Percentiles rank a stretch among this genome's conserved stretches.
Conservation (phyloP, 176 grass and related monocot genomes). For the Zea luxurians region DNA sequence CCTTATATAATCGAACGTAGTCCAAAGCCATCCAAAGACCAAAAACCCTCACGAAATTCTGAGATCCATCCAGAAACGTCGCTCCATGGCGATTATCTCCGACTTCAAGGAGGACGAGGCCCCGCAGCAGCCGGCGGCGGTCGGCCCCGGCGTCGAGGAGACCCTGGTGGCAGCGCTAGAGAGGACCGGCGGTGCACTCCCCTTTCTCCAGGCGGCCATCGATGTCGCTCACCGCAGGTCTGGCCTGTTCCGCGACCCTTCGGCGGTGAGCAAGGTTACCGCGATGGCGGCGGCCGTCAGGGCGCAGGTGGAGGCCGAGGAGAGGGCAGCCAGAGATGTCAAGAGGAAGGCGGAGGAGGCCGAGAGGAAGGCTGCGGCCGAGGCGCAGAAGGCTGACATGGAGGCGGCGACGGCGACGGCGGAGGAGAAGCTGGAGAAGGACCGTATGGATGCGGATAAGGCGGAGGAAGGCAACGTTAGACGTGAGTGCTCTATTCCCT, state of each 20-base stretch:
- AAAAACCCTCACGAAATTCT: conserved; percentile 28
- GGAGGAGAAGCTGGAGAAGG: conserved; percentile 27
- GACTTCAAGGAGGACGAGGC: conserved; percentile 73
- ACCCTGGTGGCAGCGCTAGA: conserved; percentile 54
- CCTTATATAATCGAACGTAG: neutral
- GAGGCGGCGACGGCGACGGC: conserved; percentile 21
- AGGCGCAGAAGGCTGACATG: conserved; percentile 43
- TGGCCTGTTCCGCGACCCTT: conserved; percentile 65
- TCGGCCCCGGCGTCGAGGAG: conserved; percentile 44
- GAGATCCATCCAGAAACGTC: conserved; percentile 32
- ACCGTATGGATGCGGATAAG: too few relatives aligned
- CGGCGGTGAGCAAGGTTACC: conserved; percentile 57
- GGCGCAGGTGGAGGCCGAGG: conserved; percentile 71
- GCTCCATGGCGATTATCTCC: conserved; percentile 83
- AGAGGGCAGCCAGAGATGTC: conserved; percentile 42
- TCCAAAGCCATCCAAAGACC: neutral
- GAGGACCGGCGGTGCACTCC: conserved; percentile 56
- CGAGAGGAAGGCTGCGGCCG: conserved; percentile 28
- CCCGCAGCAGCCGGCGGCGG: neutral
- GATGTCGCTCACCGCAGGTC: conserved; percentile 55
- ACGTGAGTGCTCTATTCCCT: too few relatives aligned
- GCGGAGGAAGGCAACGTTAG: too few relatives aligned
- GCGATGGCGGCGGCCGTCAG: conserved; percentile 54
- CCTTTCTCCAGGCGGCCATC: conserved; percentile 70
- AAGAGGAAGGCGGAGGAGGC: conserved; percentile 45